phyloP scores from a whole-genome alignment of 345 rosid genomes.

The Eucalyptus camaldulensis region DNA sequence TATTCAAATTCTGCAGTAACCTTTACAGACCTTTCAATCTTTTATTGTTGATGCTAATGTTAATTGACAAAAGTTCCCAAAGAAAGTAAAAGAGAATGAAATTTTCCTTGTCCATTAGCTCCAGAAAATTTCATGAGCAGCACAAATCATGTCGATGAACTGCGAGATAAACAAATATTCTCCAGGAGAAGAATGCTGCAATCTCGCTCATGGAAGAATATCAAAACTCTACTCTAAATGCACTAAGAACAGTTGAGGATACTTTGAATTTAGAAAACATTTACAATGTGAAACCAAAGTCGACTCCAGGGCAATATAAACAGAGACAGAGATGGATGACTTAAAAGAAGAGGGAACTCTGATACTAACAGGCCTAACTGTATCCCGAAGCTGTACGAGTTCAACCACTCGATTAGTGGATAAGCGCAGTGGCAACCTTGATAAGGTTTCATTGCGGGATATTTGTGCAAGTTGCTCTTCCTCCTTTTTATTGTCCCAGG shows the following conservation, averaged over 20 bases:
- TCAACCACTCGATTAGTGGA: constrained; percentile 91
- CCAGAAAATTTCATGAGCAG: neutral
- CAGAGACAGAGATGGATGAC: neutral
- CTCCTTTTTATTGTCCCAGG: constrained; percentile 95
- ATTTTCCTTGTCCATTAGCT: neutral
- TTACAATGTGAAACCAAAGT: neutral
- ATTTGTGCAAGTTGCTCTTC: constrained; percentile 94
- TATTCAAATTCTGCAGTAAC: neutral
- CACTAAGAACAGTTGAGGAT: neutral
- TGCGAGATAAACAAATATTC: neutral
- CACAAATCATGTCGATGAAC: neutral
- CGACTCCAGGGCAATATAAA: neutral
- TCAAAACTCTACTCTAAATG: neutral
- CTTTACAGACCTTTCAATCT: neutral
- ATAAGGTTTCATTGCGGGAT: constrained; percentile 77
- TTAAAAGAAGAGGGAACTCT: neutral
- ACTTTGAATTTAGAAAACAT: neutral
- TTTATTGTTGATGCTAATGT: neutral
- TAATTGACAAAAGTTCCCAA: neutral
- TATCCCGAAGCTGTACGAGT: constrained; percentile 89
- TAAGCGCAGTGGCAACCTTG: constrained; percentile 83
- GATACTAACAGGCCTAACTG: constrained; percentile 80
- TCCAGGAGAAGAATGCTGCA: neutral
- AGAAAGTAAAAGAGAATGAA: neutral
- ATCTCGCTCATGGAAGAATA: neutral